Evolutionary conservation across 163 green algal genomes (phyloP), one percentile per base, ranked within the genome.

Genomic region (Coccomyxa subellipsoidea): DNA sequence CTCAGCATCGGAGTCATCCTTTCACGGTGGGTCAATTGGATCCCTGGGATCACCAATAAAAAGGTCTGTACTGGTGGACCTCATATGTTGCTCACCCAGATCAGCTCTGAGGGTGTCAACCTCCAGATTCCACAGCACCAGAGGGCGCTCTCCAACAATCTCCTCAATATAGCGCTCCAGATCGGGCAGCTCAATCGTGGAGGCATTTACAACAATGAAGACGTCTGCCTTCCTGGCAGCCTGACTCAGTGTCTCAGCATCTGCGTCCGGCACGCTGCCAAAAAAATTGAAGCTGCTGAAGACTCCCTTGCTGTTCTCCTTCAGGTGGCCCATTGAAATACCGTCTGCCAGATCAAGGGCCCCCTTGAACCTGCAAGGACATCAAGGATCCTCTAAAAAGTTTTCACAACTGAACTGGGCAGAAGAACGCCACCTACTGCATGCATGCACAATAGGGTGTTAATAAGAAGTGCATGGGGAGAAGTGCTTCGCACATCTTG

Each of bases 41-140:
- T n/a, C n/a, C n/a, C n/a, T n/a, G n/a, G n/a, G n/a, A n/a, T n/a
- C n/a, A n/a, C n/a, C n/a, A n/a, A n/a, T n/a, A 54, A 54, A 10
- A 10, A 54, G 47, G 15, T 2, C 47, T 59, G 47, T 7, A 59
- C 21, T 27, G 47, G 47, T 27, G 21, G 47, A 8, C 1, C 1
- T 27, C 21, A 7, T 18, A 27, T 59, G 66, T 3, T 23, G 75
- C 85, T 59, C 75, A 90, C 88, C 94, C 76, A 98, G 86, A 83
- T 97, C 95, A 29, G 92, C 91, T 18, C 96, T 87, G 66, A 99
- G 88, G 12, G 95, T 98, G 86, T 99, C 96, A n/a, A 99, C 89
- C 92, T 99, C 95, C 80, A 97, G 85, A 90, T 98, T 98, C 93
- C 96, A 98, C 10, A 96, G 81, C 38, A 99, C 86, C n/a, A 96